These are phyloP conservation scores for Moesziomyces parantarcticus DNA, from an alignment of 1,284 basidiomycete species.

Conservation along the genomic window DNA sequence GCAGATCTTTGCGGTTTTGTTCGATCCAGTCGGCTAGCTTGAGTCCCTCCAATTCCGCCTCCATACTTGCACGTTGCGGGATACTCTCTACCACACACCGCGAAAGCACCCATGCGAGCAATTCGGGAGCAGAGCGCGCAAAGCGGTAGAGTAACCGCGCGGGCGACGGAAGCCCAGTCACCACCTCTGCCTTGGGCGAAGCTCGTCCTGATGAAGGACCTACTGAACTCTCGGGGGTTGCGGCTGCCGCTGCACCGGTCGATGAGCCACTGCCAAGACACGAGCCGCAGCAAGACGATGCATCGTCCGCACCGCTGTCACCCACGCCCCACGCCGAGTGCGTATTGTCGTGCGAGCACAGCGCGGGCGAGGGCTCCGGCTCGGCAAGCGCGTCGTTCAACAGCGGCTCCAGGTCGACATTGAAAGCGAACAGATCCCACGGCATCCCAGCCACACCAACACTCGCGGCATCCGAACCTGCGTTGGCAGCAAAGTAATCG, in stretches of 20 bases:
- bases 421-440: conserved; percentile 30
- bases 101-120: conserved; percentile 54
- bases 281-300: conserved; percentile 7
- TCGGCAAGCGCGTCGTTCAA: conserved; percentile 24
- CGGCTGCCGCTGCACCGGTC: conserved; percentile 2
- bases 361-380: conserved; percentile 4
- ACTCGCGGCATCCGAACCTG: not conserved
- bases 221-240: conserved; percentile 22
- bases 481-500: conserved; percentile 31
- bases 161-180: conserved; percentile 28
- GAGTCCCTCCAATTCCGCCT: conserved; percentile 53
- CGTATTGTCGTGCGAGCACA: not conserved
- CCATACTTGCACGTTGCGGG: conserved; percentile 39
- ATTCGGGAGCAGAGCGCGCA: conserved; percentile 47
- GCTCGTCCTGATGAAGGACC: conserved; percentile 26
- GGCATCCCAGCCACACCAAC: conserved; percentile 12
- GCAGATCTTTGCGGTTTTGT: conserved; percentile 8
- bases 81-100: conserved; percentile 50
- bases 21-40: conserved; percentile 51
- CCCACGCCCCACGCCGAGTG: not conserved
- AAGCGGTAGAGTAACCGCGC: conserved; percentile 57
- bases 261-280: not conserved
- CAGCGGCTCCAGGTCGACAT: conserved; percentile 35
- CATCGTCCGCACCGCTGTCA: conserved; percentile 4
- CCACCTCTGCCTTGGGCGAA: conserved; percentile 3